Evolutionary conservation across 768 basidiomycete species (phyloP), one percentile per base, ranked within the genome.

Genomic region (Pulveroboletus sp.): DNA sequence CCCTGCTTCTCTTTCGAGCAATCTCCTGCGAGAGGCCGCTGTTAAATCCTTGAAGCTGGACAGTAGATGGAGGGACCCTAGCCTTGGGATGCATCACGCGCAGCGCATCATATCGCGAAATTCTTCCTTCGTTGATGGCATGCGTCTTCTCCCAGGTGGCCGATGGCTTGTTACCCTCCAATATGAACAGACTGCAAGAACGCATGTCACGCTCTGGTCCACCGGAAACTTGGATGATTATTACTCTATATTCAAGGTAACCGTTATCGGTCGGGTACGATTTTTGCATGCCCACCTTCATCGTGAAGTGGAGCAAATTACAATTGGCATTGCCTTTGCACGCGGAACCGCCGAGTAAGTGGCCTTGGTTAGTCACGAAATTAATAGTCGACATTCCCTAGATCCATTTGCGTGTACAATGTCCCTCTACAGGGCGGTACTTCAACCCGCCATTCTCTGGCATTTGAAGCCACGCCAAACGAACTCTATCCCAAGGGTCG

Each of bases 31-130:
- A 57, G 58, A 59, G 14, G 67, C 68, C 35, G 69, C 70, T 4
- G 70, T 77, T 15, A 67, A 64, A 31, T 74, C 79, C 9, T 60
- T 82, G 49, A 74, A 68, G 30, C 66, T 83, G 17, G 77, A 82
- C 40, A 65, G 59, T 39, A 80, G 77, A 50, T 83, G 81, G 81
- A 61, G 65, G 37, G 63, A 67, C 36, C 61, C 66, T 14, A 60
- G 55, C 28, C 63, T 74, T 4, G 61, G 55, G 24, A 68, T 79
- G 44, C 67, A 64, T 39, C 56, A 65, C 47, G 60, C 74, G 27
- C 68, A 61, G 30, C 66, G 69, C 35, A 68, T 82, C 44, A 60
- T 64, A 46, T 37, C 58, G 6, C 55, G 57, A 21, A 62, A 69
- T 39, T 66, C 67, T 15, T 71, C 68, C 30, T 69, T 74, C 17